A percentile compares a stretch with the other conserved stretches of the same genome.
Conservation (phyloP, 1,139 yeast genomes). For the Hansenula sp. region DNA sequence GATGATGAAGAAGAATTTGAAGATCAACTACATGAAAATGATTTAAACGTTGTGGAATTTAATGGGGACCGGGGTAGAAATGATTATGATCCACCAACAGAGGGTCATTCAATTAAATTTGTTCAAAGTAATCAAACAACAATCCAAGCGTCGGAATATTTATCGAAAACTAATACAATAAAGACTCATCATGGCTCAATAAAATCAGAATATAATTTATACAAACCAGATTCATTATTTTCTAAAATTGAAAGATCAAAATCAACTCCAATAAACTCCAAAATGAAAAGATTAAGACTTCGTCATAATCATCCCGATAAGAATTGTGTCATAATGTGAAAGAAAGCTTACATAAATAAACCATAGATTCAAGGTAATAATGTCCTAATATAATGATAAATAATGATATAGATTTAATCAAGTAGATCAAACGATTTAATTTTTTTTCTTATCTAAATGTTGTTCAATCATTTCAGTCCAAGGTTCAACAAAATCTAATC, state of each 20-base stretch:
- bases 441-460: constrained; percentile 22
- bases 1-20: constrained; percentile 4
- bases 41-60: constrained; percentile 22
- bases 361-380: no score
- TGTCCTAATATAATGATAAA: background rate
- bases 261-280: constrained; percentile 15
- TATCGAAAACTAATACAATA: constrained; percentile 20
- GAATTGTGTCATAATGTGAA: constrained; percentile 15
- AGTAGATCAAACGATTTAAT: background rate
- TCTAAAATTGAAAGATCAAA: constrained; percentile 18
- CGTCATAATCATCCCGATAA: constrained; percentile 5
- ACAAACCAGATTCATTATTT: constrained; percentile 18
- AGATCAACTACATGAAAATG: constrained; percentile 13
- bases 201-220: constrained; percentile 20
- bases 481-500: constrained; percentile 84
- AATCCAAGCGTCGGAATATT: constrained; percentile 15
- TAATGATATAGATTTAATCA: background rate
- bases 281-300: background rate
- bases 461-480: constrained; percentile 86
- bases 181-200: constrained; percentile 19
- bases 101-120: constrained; percentile 11
- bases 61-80: constrained; percentile 12
- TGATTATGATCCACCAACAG: constrained; percentile 2
- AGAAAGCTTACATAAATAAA: no score
- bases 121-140: constrained; percentile 15